Evolutionary conservation across 2,329 filamentous ascomycete species (phyloP), one percentile per base, ranked within the genome.

Genomic region (Neofusicoccum cordaticola): DNA sequence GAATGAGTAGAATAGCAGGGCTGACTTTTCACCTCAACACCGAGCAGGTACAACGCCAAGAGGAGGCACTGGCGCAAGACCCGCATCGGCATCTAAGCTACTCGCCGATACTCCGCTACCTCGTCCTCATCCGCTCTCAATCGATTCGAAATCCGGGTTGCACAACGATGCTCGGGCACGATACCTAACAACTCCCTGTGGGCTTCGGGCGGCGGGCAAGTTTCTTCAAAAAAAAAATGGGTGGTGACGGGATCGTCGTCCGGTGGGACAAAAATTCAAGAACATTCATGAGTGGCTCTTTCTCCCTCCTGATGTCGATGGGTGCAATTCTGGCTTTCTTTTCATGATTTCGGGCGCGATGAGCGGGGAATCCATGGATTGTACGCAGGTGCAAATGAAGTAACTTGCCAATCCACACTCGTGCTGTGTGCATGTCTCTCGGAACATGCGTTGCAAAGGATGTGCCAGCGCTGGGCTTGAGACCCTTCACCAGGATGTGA

Each of bases 1-100:
- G 31, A 47, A 37, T 1, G 41, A 45, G 9, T 31, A 60, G 22
- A 19, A 35, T 22, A 31, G 34, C 45, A 42, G 17, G 56, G 58
- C 62, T 69, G 62, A 71, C 62, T 65, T 56, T 37, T 17, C 2
- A 15, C 31, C 22, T 47, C 42, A 58, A 22, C 22, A 64, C 44
- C 37, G 50, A 35, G 75, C 81, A 99, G 95, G 86, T 99, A 99
- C 90, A 99, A 99, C 87, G 93, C 95, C 79, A 99, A 99, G 92
- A 88, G 95, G 84, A 91, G 95, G 85, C 95, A 99, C 83, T 99
- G 95, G 95, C 92, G 95, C 87, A 99, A 99, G 94, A 98, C 95
- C 81, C 91, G 93, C 81, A 92, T 99, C 85, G 93, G 93, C 81
- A 96, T 99, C 87, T 99, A 95, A 87, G 88, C 83, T 81, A 82